phyloP scores from a whole-genome alignment of 1,139 yeast species.

The Debaryomyces psychrophilus region DNA sequence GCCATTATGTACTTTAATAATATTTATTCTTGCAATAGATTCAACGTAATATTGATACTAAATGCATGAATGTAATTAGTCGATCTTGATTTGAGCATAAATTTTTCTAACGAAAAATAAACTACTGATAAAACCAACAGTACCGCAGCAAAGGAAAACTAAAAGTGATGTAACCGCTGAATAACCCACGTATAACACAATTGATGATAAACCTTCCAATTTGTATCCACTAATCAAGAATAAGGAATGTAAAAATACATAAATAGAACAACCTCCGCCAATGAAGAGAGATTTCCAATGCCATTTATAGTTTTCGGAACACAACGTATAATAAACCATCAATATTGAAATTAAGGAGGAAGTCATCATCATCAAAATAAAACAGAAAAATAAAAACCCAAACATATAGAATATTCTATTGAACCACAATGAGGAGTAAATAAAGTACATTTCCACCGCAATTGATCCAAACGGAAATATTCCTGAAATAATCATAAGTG shows the following conservation, averaged over 20 bases:
- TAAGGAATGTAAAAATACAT: constrained; percentile 82
- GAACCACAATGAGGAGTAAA: constrained; percentile 89
- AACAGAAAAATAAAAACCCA: constrained; percentile 91
- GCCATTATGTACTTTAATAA: constrained; percentile 8
- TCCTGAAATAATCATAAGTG: constrained; percentile 78
- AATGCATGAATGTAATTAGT: constrained; percentile 30
- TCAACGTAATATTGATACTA: neutral
- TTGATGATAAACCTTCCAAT: constrained; percentile 74
- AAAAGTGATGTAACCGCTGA: constrained; percentile 69
- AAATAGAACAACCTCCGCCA: constrained; percentile 88
- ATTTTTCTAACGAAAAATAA: constrained; percentile 77
- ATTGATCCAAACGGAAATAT: constrained; percentile 94
- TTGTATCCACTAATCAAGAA: constrained; percentile 66
- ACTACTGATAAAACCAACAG: constrained; percentile 80
- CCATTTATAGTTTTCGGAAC: constrained; percentile 95
- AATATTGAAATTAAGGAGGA: constrained; percentile 80
- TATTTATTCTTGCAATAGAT: constrained; percentile 9
- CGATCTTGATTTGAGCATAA: constrained; percentile 85
- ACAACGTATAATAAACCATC: constrained; percentile 80
- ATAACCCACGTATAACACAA: constrained; percentile 85
- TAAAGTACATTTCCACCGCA: constrained; percentile 91
- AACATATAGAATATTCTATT: constrained; percentile 95
- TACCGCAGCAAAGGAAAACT: constrained; percentile 82
- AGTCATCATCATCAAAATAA: constrained; percentile 77
- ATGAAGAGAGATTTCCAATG: constrained; percentile 91